These are phyloP conservation scores for Physocladia obscura DNA, from an alignment of 192 early-diverging fungal species.

Conservation along the genomic window DNA sequence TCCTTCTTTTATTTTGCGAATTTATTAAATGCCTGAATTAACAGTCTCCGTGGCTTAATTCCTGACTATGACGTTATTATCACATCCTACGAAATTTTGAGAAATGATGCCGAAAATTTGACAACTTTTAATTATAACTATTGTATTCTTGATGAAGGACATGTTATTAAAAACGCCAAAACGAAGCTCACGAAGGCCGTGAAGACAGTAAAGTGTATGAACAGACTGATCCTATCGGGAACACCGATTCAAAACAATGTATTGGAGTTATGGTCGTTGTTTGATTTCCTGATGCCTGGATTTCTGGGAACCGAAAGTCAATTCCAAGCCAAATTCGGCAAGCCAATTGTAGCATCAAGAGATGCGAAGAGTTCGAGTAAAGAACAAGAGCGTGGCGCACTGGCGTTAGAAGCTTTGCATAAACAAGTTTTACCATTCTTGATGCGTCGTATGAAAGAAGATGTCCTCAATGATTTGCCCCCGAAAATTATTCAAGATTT, in stretches of 20 bases:
- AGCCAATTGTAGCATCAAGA: constrained; percentile 85
- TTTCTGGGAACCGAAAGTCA: constrained; percentile 91
- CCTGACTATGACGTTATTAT: constrained; percentile 74
- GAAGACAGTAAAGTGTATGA: constrained; percentile 81
- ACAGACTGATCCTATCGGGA: constrained; percentile 92
- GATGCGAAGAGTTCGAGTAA: constrained; percentile 75
- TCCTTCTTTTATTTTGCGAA: background rate
- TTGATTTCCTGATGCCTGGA: constrained; percentile 98
- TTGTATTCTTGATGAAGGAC: constrained; percentile 96
- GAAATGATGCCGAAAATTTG: constrained; percentile 90
- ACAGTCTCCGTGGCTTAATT: constrained; percentile 53
- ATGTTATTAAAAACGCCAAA: constrained; percentile 92
- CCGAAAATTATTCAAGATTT: constrained; percentile 99
- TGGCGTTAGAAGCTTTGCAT: constrained; percentile 91
- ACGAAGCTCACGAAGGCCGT: constrained; percentile 93
- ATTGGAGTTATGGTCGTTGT: constrained; percentile 94
- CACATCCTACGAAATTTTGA: constrained; percentile 95
- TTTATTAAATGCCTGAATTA: too few species aligned
- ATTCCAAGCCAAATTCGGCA: constrained; percentile 92
- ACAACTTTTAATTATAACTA: constrained; percentile 80
- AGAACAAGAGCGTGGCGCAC: constrained; percentile 66
- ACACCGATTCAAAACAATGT: constrained; percentile 99
- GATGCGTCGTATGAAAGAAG: constrained; percentile 94
- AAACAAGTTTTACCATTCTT: constrained; percentile 96
- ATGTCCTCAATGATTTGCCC: constrained; percentile 93